A percentile compares a stretch with the other conserved stretches of the same genome.
Evolutionary conservation across 148 eudicot species (phyloP).

Genomic region (Cornus florida): DNA sequence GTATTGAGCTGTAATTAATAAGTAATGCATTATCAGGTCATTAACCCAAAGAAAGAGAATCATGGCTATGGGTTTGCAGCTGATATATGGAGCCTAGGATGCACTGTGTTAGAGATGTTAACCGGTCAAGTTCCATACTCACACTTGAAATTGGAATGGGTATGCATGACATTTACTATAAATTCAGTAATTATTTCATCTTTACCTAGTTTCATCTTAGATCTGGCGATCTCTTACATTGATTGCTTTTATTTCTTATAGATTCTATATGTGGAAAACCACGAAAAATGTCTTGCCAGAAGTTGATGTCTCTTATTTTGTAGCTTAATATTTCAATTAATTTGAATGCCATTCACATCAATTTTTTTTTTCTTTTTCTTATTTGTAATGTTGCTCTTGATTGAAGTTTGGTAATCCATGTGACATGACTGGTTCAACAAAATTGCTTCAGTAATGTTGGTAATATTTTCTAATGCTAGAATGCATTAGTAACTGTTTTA

Average conservation of each 20-base stretch:
- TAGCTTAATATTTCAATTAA: neutral
- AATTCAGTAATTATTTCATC: neutral
- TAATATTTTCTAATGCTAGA: too few species aligned
- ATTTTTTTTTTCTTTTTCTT: neutral
- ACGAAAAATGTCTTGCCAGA: neutral
- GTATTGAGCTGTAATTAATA: neutral
- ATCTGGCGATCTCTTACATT: neutral
- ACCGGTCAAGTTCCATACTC: constrained; percentile 51
- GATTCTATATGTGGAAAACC: neutral
- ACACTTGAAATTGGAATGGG: constrained; percentile 38
- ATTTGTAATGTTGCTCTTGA: constrained; percentile 18
- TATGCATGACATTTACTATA: constrained; percentile 23
- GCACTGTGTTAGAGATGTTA: constrained; percentile 67
- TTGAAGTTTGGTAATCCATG: constrained; percentile 9
- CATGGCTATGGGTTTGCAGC: constrained; percentile 63
- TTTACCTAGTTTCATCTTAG: neutral
- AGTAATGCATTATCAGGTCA: constrained; percentile 39
- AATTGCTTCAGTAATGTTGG: too few species aligned
- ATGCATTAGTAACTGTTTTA: too few species aligned
- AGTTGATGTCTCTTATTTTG: neutral
- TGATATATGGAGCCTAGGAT: constrained; percentile 79
- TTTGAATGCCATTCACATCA: neutral
- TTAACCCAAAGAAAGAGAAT: constrained; percentile 26
- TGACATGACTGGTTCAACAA: neutral
- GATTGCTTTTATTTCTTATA: neutral